Evolutionary conservation across 805 yeast genomes (phyloP).

Genomic region (Lipomyces spencermartinsiae): DNA sequence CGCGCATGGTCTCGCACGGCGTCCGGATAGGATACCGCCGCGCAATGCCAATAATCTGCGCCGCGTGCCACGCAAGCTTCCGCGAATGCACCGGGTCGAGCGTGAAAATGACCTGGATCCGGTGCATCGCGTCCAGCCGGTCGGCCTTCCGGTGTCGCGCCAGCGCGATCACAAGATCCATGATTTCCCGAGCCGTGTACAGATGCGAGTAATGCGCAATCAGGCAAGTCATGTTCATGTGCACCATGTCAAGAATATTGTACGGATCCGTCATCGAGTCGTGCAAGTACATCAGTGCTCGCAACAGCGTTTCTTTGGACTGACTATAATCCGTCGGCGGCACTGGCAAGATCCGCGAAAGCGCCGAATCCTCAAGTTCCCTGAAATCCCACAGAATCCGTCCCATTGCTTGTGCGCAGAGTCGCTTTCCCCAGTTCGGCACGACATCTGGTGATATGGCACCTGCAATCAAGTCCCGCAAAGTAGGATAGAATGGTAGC

Average conservation of each 20-base stretch:
- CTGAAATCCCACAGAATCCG: constrained; percentile 39
- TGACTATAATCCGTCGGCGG: constrained; percentile 31
- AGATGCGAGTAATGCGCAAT: constrained; percentile 36
- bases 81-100: constrained; percentile 34
- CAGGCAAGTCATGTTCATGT: constrained; percentile 30
- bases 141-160: constrained; percentile 24
- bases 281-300: constrained; percentile 30
- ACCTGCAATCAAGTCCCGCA: not conserved
- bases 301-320: constrained; percentile 21
- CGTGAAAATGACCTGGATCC: constrained; percentile 21
- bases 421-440: constrained; percentile 35
- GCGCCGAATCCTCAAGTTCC: constrained; percentile 36
- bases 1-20: constrained; percentile 40
- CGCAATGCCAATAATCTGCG: constrained; percentile 38
- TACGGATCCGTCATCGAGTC: constrained; percentile 21
- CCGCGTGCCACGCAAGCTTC: constrained; percentile 40
- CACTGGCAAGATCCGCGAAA: constrained; percentile 25
- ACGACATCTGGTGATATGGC: constrained; percentile 8
- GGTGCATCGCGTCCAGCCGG: constrained; percentile 23
- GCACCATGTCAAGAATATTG: constrained; percentile 20
- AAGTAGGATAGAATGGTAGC: constrained; percentile 17
- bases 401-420: constrained; percentile 38
- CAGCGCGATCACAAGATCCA: constrained; percentile 28
- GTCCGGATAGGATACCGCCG: constrained; percentile 29
- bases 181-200: constrained; percentile 34